phyloP scores from a whole-genome alignment of 2,329 filamentous ascomycete genomes.

The Penicillium aurantiogriseum region DNA sequence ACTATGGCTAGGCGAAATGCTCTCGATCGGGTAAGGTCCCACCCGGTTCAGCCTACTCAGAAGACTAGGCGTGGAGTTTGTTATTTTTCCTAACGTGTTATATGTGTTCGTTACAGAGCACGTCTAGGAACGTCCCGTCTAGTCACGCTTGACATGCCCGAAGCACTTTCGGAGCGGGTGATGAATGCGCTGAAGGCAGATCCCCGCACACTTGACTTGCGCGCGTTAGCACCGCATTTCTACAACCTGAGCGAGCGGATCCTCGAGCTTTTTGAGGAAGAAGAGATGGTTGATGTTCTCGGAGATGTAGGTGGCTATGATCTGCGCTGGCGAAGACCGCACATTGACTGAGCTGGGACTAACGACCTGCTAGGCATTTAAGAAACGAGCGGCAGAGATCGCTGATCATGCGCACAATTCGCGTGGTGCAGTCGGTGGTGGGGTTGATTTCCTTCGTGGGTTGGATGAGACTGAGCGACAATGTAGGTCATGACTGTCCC shows the following conservation, averaged over 20 bases:
- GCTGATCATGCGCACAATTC: slow-evolving; percentile 87
- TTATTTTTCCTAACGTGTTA: not conserved
- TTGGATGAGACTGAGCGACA: slow-evolving; percentile 86
- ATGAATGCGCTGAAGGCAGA: slow-evolving; percentile 89
- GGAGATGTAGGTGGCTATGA: slow-evolving; percentile 44
- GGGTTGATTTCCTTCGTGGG: slow-evolving; percentile 79
- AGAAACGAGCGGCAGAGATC: slow-evolving; percentile 75
- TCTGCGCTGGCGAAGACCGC: not conserved
- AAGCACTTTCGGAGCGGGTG: slow-evolving; percentile 73
- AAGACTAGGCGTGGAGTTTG: not conserved
- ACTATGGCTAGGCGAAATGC: slow-evolving; percentile 92
- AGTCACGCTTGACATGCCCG: slow-evolving; percentile 77
- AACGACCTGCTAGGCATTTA: slow-evolving; percentile 63
- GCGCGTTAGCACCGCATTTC: slow-evolving; percentile 80
- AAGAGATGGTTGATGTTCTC: slow-evolving; percentile 72
- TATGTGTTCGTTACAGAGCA: slow-evolving; percentile 29
- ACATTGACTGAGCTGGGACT: not conserved
- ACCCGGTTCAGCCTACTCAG: not conserved
- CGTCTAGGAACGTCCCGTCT: slow-evolving; percentile 55
- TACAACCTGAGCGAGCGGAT: slow-evolving; percentile 83
- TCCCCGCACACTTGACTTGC: slow-evolving; percentile 77
- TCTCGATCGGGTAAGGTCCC: slow-evolving; percentile 52
- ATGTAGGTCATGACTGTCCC: slow-evolving; percentile 39
- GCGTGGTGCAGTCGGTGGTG: slow-evolving; percentile 63
- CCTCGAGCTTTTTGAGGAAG: slow-evolving; percentile 87